Evolutionary conservation across 2,329 filamentous ascomycete species (phyloP), one percentile per base, ranked within the genome.

Genomic region (Colletotrichum orchidophilum): DNA sequence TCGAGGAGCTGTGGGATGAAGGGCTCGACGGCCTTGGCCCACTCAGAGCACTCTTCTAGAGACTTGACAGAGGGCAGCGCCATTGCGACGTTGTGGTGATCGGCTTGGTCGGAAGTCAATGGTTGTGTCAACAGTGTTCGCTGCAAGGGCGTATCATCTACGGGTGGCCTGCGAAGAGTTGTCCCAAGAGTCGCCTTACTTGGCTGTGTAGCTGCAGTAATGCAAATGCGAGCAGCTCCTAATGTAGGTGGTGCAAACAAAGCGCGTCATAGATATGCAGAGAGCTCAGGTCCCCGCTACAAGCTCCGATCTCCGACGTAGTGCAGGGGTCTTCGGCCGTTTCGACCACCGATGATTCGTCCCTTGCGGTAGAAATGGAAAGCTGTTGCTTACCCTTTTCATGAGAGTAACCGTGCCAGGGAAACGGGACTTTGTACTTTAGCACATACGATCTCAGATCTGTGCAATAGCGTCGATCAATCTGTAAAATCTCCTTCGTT

Each of bases 41-140:
- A 97, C 80, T 95, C 91, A 75, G 92, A 90, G 81, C 93, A 96
- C 74, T 97, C 94, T 74, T 87, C 83, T 13, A 96, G 84, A 46
- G 89, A 87, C 74, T 89, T 88, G 75, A 97, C 83, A n/a, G 86
- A 81, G 6, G 95, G 94, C 24, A 97, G 83, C 73, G 92, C 88
- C 92, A 96, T 93, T 69, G 64, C 73, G 50, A 53, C 5, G 39
- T 33, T 66, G 63, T 26, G 63, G 18, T 26, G 15, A 31, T 31
- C 12, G 18, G 6, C 21, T 26, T 24, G 21, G 26, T 3, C 35
- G 33, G 7, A n/a, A 9, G 7, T 33, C 31, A 33, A 33, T 33
- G 7, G 7, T 5, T 46, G 39, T n/a, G n/a, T 6, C 39, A 18
- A 18, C 18, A 1, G 6, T n/a, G 3, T 27, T 24, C 31, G 18